phyloP scores from a whole-genome alignment of 495 filamentous ascomycete genomes.

The Elasticomyces elasticus region DNA sequence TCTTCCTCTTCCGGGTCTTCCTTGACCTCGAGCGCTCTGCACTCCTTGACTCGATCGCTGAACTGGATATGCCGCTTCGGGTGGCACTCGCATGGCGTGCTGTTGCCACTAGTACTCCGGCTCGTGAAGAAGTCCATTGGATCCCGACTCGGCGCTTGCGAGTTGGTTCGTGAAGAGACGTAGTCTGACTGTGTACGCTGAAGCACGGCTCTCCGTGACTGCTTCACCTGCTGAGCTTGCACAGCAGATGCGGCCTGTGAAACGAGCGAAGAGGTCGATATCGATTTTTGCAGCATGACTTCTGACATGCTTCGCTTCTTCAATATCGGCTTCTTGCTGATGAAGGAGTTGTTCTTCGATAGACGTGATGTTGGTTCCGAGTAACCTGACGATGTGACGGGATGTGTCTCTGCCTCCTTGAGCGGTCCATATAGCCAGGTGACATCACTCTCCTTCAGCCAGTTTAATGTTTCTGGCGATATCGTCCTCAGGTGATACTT shows the following conservation, averaged over 20 bases:
- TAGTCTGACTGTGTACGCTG: slow-evolving; percentile 58
- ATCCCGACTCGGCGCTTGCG: slow-evolving; percentile 45
- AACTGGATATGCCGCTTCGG: slow-evolving; percentile 88
- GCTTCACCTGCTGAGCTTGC: slow-evolving; percentile 72
- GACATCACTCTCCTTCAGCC: slow-evolving; percentile 94
- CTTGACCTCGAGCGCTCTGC: slow-evolving; percentile 84
- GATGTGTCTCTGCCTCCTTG: slow-evolving; percentile 46
- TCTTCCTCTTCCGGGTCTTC: slow-evolving; percentile 31
- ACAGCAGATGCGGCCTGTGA: slow-evolving; percentile 90
- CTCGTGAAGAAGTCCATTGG: slow-evolving; percentile 50
- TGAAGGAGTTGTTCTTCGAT: slow-evolving; percentile 72
- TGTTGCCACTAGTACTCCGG: slow-evolving; percentile 42
- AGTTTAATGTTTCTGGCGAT: slow-evolving; percentile 80
- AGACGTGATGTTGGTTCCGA: slow-evolving; percentile 47
- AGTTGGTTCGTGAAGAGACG: slow-evolving; percentile 42
- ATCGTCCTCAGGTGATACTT: slow-evolving; percentile 79
- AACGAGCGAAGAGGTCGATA: slow-evolving; percentile 82
- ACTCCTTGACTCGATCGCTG: slow-evolving; percentile 90
- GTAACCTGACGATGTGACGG: slow-evolving; percentile 33
- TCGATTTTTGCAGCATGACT: slow-evolving; percentile 80
- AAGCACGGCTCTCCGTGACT: slow-evolving; percentile 29
- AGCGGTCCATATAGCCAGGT: slow-evolving; percentile 96
- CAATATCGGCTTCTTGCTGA: slow-evolving; percentile 82
- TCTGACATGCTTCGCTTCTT: slow-evolving; percentile 97
- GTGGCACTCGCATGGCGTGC: slow-evolving; percentile 50